Evolutionary conservation across 148 eudicot species (phyloP).

Genomic region (Silene conica): DNA sequence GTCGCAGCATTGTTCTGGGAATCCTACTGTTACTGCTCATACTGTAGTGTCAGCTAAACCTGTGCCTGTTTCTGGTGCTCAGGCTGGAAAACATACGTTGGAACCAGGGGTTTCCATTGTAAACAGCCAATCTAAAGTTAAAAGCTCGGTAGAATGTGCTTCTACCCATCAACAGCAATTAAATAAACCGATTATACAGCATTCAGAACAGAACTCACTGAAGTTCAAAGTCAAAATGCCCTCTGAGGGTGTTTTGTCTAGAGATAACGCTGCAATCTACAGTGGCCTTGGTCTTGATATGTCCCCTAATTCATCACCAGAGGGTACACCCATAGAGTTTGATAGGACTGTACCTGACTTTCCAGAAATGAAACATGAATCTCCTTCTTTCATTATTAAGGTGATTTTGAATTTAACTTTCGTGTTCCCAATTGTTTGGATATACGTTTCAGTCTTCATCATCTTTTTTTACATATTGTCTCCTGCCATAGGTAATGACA

Average conservation of each 20-base stretch:
- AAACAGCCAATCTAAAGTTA: conserved; percentile 18
- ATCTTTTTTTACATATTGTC: conserved; percentile 14
- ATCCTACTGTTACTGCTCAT: conserved; percentile 10
- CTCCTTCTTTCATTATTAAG: conserved; percentile 41
- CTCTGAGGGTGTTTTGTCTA: conserved; percentile 18
- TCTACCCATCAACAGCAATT: conserved; percentile 4
- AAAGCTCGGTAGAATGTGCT: conserved; percentile 19
- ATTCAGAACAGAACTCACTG: conserved; percentile 13
- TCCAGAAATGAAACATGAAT: conserved; percentile 20
- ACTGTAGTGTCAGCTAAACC: conserved; percentile 14
- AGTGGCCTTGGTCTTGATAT: conserved; percentile 47
- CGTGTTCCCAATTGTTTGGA: not conserved
- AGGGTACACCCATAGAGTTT: conserved; percentile 25
- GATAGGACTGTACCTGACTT: conserved; percentile 22
- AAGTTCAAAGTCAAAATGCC: conserved; percentile 35
- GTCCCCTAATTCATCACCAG: conserved; percentile 41
- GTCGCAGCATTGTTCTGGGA: conserved; percentile 22
- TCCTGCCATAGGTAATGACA: conserved; percentile 38
- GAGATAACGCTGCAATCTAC: conserved; percentile 37
- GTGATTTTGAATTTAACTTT: conserved; percentile 24
- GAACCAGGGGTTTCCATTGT: conserved; percentile 16
- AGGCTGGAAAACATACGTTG: conserved; percentile 9
- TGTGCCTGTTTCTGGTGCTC: conserved; percentile 14
- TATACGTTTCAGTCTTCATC: conserved; percentile 11
- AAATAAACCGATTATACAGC: conserved; percentile 2